Evolutionary conservation across 495 filamentous ascomycete genomes (phyloP).

Genomic region (Penicillium roqueforti): DNA sequence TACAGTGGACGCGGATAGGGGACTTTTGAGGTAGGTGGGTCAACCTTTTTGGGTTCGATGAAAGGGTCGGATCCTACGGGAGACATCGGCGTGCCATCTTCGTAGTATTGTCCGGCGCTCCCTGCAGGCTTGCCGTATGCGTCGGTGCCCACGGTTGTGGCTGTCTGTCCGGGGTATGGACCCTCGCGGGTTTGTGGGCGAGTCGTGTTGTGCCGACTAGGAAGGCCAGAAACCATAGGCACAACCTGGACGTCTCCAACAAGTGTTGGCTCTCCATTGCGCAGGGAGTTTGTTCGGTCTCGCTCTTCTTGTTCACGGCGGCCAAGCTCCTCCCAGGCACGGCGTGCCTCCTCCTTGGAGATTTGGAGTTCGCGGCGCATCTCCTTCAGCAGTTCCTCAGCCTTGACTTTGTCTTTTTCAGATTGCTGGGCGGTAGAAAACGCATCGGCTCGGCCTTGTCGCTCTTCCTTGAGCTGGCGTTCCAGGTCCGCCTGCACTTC

Average conservation of each 20-base stretch:
- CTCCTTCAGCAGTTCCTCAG: slow-evolving; percentile 73
- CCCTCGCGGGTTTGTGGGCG: slow-evolving; percentile 48
- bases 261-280: slow-evolving; percentile 81
- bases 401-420: slow-evolving; percentile 61
- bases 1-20: slow-evolving; percentile 40
- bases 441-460: slow-evolving; percentile 61
- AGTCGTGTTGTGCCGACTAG: slow-evolving; percentile 57
- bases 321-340: slow-evolving; percentile 96
- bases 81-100: slow-evolving; percentile 36
- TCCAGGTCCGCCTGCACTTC: slow-evolving; percentile 83
- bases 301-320: slow-evolving; percentile 91
- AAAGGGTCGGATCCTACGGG: slow-evolving; percentile 60
- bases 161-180: slow-evolving; percentile 31
- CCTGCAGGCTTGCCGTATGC: slow-evolving; percentile 22
- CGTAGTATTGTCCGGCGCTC: slow-evolving; percentile 42
- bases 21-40: slow-evolving; percentile 24
- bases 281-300: slow-evolving; percentile 79
- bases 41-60: slow-evolving; percentile 31
- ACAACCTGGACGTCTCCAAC: slow-evolving; percentile 96
- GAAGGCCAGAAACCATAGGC: slow-evolving; percentile 78
- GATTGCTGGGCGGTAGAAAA: slow-evolving; percentile 58
- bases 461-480: slow-evolving; percentile 65
- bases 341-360: slow-evolving; percentile 90
- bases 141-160: slow-evolving; percentile 24
- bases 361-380: slow-evolving; percentile 89